Evolutionary conservation across 2,329 filamentous ascomycete species (phyloP).

Genomic region (Ramularia endophylla): DNA sequence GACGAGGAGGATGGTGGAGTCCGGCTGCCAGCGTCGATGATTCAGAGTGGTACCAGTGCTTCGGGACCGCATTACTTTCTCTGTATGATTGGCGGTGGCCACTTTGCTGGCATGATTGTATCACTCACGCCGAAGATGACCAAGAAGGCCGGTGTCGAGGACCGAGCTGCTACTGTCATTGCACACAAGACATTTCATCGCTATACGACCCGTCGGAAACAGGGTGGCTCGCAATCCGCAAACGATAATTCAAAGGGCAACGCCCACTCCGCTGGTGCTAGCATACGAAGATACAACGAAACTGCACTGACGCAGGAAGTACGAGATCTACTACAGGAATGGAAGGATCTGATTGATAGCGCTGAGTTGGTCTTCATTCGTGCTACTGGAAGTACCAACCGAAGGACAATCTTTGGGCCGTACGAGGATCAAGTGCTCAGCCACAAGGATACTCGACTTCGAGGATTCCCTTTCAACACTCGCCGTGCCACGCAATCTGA

Average conservation of each 20-base stretch:
- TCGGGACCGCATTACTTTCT: constrained; percentile 84
- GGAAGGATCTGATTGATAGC: constrained; percentile 79
- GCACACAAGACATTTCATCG: constrained; percentile 98
- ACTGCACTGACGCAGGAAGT: constrained; percentile 85
- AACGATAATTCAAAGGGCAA: constrained; percentile 92
- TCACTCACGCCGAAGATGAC: constrained; percentile 74
- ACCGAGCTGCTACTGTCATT: constrained; percentile 78
- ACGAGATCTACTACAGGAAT: constrained; percentile 70
- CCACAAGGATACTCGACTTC: constrained; percentile 70
- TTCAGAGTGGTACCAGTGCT: constrained; percentile 44
- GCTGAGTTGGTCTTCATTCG: constrained; percentile 83
- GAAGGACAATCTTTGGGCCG: constrained; percentile 80
- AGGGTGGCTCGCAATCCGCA: constrained; percentile 89
- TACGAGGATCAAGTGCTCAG: constrained; percentile 83
- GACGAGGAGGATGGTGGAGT: constrained; percentile 53
- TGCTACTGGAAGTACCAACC: constrained; percentile 80
- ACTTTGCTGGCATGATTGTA: constrained; percentile 96
- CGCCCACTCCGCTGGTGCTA: constrained; percentile 89
- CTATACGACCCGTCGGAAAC: constrained; percentile 92
- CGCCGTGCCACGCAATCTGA: constrained; percentile 87
- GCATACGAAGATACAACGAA: constrained; percentile 88
- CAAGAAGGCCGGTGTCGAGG: constrained; percentile 66
- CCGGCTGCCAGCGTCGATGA: constrained; percentile 38
- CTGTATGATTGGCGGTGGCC: constrained; percentile 97
- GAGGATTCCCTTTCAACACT: constrained; percentile 91